phyloP scores from a whole-genome alignment of 768 basidiomycete genomes.

The Pleurotus giganteus region DNA sequence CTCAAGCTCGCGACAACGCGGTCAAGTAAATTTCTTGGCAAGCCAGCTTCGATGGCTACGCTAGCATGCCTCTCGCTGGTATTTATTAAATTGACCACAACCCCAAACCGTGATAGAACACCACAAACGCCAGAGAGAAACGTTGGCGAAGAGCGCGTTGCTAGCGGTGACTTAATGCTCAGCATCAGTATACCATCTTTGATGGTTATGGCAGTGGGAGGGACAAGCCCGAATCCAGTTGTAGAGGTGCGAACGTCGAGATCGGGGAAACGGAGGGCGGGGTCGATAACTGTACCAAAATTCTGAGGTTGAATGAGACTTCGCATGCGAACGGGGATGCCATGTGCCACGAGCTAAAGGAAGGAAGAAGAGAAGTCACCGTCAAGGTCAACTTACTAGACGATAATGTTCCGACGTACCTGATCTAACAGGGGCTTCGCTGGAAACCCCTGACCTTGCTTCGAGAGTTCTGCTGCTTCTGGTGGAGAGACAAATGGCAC shows the following conservation, averaged over 20 bases:
- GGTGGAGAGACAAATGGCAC: slow-evolving; percentile 5
- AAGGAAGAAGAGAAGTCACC: not conserved
- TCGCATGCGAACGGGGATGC: slow-evolving; percentile 2
- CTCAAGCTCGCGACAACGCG: not conserved
- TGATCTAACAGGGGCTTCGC: not conserved
- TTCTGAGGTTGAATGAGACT: not conserved
- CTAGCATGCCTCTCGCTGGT: slow-evolving; percentile 7
- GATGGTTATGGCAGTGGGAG: slow-evolving; percentile 3
- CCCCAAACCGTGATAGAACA: not conserved
- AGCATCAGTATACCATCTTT: slow-evolving; percentile 3
- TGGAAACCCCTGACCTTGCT: not conserved
- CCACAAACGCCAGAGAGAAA: slow-evolving; percentile 7
- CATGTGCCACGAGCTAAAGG: slow-evolving; percentile 1
- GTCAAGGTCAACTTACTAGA: not conserved
- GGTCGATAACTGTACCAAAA: not conserved
- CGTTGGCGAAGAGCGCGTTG: not conserved
- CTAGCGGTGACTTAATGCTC: not conserved
- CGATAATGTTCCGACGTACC: not conserved
- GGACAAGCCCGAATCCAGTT: not conserved
- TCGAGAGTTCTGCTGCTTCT: not conserved
- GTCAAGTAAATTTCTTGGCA: not conserved
- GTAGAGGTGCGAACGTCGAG: not conserved
- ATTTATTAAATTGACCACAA: slow-evolving; percentile 2
- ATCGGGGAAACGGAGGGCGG: not conserved
- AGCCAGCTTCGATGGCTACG: slow-evolving; percentile 1